These are phyloP conservation scores for Coemansia sp. DNA, from an alignment of 192 early-diverging fungal genomes.

Conservation along the genomic window DNA sequence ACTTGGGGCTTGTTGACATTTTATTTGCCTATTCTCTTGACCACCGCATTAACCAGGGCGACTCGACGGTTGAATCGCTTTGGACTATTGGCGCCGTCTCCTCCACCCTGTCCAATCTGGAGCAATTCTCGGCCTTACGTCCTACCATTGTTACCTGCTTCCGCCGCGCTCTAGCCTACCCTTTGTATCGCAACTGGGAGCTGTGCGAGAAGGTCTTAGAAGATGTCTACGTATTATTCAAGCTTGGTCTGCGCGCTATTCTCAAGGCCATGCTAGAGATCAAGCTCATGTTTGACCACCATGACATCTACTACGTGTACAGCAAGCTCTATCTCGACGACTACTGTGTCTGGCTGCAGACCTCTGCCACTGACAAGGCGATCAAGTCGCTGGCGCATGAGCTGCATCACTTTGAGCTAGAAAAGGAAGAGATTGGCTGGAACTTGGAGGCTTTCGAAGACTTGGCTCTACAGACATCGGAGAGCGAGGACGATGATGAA, in stretches of 20 bases:
- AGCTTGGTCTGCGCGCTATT: constrained; percentile 80
- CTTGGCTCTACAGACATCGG: constrained; percentile 60
- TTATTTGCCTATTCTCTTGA: constrained; percentile 92
- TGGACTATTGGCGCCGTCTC: constrained; percentile 91
- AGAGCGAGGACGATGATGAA: constrained; percentile 29
- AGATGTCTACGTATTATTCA: constrained; percentile 82
- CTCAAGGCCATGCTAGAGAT: constrained; percentile 79
- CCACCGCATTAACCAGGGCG: constrained; percentile 79
- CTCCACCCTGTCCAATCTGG: constrained; percentile 76
- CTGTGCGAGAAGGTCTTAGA: constrained; percentile 73
- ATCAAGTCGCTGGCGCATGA: constrained; percentile 80
- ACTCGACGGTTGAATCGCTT: constrained; percentile 83
- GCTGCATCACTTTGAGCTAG: constrained; percentile 69
- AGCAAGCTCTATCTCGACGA: constrained; percentile 90
- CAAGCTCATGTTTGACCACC: constrained; percentile 78
- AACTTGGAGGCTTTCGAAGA: constrained; percentile 81
- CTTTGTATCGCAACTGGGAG: constrained; percentile 81
- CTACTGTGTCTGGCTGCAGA: constrained; percentile 96
- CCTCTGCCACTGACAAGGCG: constrained; percentile 68
- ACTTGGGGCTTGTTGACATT: constrained; percentile 89
- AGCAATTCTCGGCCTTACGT: constrained; percentile 64
- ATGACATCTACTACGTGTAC: constrained; percentile 89
- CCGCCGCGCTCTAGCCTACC: constrained; percentile 85
- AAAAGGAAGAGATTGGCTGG: constrained; percentile 76
- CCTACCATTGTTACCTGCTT: constrained; percentile 66